A percentile compares a stretch with the other conserved stretches of the same genome.
Conservation (phyloP, 2,329 filamentous ascomycete species). For the Ophiostoma sp. region DNA sequence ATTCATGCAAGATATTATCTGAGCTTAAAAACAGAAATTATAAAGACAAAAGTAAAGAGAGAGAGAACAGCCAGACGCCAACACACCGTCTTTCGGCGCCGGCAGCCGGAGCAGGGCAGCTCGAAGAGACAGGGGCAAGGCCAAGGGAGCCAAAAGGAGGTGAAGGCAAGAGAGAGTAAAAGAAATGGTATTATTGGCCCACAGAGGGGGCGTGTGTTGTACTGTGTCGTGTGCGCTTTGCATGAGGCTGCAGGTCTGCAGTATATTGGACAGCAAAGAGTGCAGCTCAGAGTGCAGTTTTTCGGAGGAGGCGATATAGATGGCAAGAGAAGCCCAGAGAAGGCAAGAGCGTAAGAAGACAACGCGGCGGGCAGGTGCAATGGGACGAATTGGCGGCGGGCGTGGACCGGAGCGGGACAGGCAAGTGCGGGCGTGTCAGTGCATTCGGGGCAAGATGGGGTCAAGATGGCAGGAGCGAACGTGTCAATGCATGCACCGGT, state of each 20-base stretch:
- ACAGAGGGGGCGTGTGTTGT: background rate
- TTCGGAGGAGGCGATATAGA: background rate
- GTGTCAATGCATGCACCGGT: background rate
- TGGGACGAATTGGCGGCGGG: background rate
- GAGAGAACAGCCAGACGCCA: background rate
- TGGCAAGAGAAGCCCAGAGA: background rate
- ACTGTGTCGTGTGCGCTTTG: constrained; percentile 11
- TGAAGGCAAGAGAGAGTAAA: background rate
- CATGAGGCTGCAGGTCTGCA: background rate
- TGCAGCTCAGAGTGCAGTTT: background rate
- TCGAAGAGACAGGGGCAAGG: background rate
- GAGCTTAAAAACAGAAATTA: background rate
- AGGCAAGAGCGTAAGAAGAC: background rate
- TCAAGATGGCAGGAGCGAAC: background rate
- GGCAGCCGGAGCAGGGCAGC: background rate
- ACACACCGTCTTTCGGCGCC: constrained; percentile 12
- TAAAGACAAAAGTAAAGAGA: background rate
- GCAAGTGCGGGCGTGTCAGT: background rate
- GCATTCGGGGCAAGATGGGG: background rate
- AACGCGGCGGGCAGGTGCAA: constrained; percentile 4
- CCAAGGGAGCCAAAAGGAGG: constrained; percentile 4
- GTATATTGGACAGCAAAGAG: background rate
- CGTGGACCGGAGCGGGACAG: constrained; percentile 15
- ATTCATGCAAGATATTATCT: background rate
- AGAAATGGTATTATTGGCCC: constrained; percentile 7